Base-by-base conservation (phyloP, 495 filamentous ascomycete genomes). In the Trypethelium eluteriae region DNA sequence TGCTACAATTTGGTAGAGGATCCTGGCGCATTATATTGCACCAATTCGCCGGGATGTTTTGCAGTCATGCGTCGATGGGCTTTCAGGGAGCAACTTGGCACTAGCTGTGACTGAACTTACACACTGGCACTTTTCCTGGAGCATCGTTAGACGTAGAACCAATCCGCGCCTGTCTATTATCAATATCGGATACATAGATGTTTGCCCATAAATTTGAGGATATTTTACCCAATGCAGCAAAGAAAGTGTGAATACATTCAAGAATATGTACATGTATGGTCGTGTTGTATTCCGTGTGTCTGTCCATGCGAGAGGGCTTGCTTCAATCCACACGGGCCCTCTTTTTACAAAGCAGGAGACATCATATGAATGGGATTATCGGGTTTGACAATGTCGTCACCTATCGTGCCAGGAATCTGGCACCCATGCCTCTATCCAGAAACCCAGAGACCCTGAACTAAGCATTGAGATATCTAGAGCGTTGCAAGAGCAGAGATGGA, bases 401-500 rank as follows among this genome's bases (percentile, higher is more conserved):
- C 32, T 35, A 0, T 7, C 53, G 14, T 9, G n/a, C 53, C 53
- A 36, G 34, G n/a, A 59, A 36, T 59, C 53, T 59, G 53, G 25
- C 32, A 36, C 53, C 18, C 53, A 59, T 59, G 25, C 53, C 36
- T 59, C 53, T 59, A 59, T 59, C 32, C 53, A 59, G 53, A 59
- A 18, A 14, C 53, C 18, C 14, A 36, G 25, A 34, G 53, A 36
- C 7, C 7, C 53, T 36, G 53, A 10, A 9, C 32, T 32, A 59
- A 59, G 53, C 32, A 32, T 53, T 18, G 32, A 59, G 32, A 10
- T 14, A 7, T 59, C 53, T 59, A 59, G 36, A 36, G 53, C 18
- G 36, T 59, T 59, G 36, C 11, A 53, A 59, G 53, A 59, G 53
- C 36, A 59, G 53, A 59, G 53, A 59, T 59, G 11, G 49, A 59